Conservation (phyloP, 176 grass and related monocot genomes). For the Triticum urartu region DNA sequence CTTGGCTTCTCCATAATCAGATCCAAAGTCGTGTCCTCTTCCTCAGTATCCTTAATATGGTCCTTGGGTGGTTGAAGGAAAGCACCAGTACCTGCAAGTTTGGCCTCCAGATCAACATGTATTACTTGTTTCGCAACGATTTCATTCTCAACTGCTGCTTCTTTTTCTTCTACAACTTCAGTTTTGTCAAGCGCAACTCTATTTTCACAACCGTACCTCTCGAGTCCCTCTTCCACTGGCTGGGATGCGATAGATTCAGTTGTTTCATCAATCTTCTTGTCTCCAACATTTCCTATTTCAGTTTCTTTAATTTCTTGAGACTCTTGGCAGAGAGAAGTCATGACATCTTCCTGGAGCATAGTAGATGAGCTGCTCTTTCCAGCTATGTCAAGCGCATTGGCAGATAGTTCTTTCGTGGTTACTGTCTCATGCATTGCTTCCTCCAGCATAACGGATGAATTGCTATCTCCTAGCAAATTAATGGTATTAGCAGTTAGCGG, state of each 20-base stretch:
- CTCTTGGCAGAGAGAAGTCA: constrained; percentile 5
- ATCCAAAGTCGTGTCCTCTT: constrained; percentile 32
- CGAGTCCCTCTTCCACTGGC: constrained; percentile 1
- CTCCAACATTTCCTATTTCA: constrained; percentile 15
- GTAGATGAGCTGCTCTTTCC: constrained; percentile 28
- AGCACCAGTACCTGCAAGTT: constrained; percentile 12
- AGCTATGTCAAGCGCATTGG: constrained; percentile 22
- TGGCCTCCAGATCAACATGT: constrained; percentile 30
- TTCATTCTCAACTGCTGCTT: constrained; percentile 28
- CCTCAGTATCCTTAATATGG: constrained; percentile 37
- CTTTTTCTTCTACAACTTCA: constrained; percentile 35
- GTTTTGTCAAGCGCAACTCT: constrained; percentile 17
- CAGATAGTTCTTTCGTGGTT: neutral
- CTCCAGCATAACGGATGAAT: neutral
- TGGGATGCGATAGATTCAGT: constrained; percentile 1
- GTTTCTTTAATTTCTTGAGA: constrained; percentile 21
- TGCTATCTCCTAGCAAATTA: neutral
- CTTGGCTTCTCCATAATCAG: constrained; percentile 37
- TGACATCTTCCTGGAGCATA: constrained; percentile 37
- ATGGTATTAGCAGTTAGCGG: neutral
- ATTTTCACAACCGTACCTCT: constrained; percentile 16
- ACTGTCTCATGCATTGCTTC: constrained; percentile 18
- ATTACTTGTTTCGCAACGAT: constrained; percentile 26
- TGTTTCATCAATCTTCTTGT: constrained; percentile 27
- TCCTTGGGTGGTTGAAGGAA: constrained; percentile 32